phyloP scores from a whole-genome alignment of 106 monocot genomes.

The Posidonia australis region DNA sequence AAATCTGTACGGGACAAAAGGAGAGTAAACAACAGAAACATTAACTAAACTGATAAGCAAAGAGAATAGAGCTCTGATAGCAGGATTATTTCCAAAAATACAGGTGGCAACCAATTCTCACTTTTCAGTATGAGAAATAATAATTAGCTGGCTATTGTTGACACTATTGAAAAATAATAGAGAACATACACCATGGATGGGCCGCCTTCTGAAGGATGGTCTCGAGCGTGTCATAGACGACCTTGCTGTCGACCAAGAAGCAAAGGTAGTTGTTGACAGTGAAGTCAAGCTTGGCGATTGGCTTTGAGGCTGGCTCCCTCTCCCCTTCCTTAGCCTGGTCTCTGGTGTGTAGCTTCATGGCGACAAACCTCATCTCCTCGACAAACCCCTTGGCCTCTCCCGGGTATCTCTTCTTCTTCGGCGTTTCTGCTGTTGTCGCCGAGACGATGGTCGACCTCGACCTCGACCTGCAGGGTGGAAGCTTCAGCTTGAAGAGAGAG shows the following conservation, averaged over 20 bases:
- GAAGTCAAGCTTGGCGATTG: slow-evolving; percentile 18
- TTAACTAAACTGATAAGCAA: too few relatives aligned
- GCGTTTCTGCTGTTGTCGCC: neutral
- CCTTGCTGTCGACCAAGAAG: slow-evolving; percentile 26
- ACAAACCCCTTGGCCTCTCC: slow-evolving; percentile 25
- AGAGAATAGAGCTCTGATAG: too few relatives aligned
- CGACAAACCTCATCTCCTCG: slow-evolving; percentile 37
- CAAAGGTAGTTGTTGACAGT: slow-evolving; percentile 16
- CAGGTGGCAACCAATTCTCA: too few relatives aligned
- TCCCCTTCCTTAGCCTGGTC: slow-evolving; percentile 37
- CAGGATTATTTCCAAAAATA: too few relatives aligned
- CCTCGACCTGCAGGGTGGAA: neutral
- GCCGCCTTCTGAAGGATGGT: slow-evolving; percentile 8
- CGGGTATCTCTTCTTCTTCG: slow-evolving; percentile 18
- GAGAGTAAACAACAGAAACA: too few relatives aligned
- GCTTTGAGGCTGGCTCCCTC: slow-evolving; percentile 15
- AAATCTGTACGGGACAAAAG: too few relatives aligned
- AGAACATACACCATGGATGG: slow-evolving; percentile 14
- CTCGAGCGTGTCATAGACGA: slow-evolving; percentile 26
- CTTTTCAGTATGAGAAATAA: too few relatives aligned
- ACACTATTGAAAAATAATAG: neutral
- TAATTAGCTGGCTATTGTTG: too few relatives aligned
- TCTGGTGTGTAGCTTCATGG: slow-evolving; percentile 31
- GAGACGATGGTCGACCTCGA: neutral
- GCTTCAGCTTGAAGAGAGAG: neutral